Evolutionary conservation across 495 filamentous ascomycete species (phyloP).

Genomic region (Trichoderma virens): DNA sequence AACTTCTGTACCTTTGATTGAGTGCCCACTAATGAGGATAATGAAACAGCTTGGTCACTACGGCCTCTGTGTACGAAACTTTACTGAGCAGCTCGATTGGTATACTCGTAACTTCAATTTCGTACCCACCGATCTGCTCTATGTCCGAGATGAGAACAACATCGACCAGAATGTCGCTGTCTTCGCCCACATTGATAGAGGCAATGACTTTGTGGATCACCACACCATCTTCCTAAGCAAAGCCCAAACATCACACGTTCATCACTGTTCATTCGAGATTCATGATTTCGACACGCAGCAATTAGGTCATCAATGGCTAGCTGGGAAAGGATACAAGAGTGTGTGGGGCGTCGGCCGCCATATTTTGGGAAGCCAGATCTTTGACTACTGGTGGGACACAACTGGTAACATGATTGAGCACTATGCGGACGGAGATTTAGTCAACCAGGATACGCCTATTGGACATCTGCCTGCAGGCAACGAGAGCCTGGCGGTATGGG

Average conservation of each 20-base stretch:
- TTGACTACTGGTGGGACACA: conserved; percentile 56
- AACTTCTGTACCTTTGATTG: background rate
- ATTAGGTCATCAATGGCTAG: conserved; percentile 53
- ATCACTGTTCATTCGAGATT: conserved; percentile 55
- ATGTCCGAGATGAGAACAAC: conserved; percentile 19
- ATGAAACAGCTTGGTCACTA: conserved; percentile 37
- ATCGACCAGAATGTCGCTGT: conserved; percentile 34
- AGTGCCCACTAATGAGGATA: background rate
- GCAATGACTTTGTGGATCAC: conserved; percentile 37
- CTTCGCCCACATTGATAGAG: conserved; percentile 20
- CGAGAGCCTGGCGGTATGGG: conserved; percentile 24
- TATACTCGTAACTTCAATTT: conserved; percentile 55
- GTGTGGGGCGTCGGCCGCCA: conserved; percentile 59
- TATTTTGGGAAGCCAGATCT: conserved; percentile 43
- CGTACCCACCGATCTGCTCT: conserved; percentile 35
- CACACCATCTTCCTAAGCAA: conserved; percentile 48
- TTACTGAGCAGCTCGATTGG: conserved; percentile 38
- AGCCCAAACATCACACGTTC: conserved; percentile 39
- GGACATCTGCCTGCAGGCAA: conserved; percentile 18
- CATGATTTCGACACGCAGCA: conserved; percentile 57
- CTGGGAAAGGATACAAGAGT: conserved; percentile 42
- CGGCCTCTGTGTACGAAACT: conserved; percentile 46
- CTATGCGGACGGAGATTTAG: conserved; percentile 53
- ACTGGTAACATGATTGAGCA: conserved; percentile 45
- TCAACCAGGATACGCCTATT: conserved; percentile 38